Percentiles rank a stretch among this genome's conserved stretches.
Evolutionary conservation across 148 eudicot genomes (phyloP).

Genomic region (Silene uniflora): DNA sequence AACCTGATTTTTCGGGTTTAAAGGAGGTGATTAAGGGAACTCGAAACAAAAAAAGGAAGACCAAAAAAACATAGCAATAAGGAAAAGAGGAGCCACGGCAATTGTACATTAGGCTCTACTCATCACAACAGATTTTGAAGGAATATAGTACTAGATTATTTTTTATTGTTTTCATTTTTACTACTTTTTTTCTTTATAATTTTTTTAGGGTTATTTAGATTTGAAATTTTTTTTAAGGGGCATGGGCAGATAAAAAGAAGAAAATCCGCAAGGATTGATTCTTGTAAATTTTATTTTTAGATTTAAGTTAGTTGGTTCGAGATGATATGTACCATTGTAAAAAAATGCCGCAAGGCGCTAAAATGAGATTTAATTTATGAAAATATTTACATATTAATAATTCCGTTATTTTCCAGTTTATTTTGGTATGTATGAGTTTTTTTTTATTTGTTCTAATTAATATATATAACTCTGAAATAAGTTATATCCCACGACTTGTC

Average conservation of each 20-base stretch:
- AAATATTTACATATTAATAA: neutral
- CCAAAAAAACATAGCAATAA: neutral
- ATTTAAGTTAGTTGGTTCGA: neutral
- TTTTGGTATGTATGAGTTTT: too few relatives aligned
- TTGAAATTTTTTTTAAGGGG: conserved; percentile 10
- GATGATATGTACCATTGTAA: neutral
- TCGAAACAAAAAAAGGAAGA: neutral
- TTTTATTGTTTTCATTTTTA: neutral
- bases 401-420: too few relatives aligned
- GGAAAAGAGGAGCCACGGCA: conserved; percentile 24
- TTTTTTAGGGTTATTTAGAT: conserved; percentile 9
- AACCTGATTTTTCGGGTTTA: neutral
- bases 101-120: conserved; percentile 32
- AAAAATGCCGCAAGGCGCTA: conserved; percentile 23
- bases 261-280: conserved; percentile 26
- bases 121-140: conserved; percentile 26
- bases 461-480: too few relatives aligned
- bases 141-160: conserved; percentile 1
- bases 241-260: neutral
- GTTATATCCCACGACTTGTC: too few relatives aligned
- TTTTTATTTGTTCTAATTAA: too few relatives aligned
- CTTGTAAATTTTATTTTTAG: conserved; percentile 23
- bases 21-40: neutral
- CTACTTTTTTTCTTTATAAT: neutral
- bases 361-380: conserved; percentile 1